Evolutionary conservation across 108 stramenopile genomes (phyloP), one percentile per base, ranked within the genome.

Genomic region (Pseudonitzschia pungens): DNA sequence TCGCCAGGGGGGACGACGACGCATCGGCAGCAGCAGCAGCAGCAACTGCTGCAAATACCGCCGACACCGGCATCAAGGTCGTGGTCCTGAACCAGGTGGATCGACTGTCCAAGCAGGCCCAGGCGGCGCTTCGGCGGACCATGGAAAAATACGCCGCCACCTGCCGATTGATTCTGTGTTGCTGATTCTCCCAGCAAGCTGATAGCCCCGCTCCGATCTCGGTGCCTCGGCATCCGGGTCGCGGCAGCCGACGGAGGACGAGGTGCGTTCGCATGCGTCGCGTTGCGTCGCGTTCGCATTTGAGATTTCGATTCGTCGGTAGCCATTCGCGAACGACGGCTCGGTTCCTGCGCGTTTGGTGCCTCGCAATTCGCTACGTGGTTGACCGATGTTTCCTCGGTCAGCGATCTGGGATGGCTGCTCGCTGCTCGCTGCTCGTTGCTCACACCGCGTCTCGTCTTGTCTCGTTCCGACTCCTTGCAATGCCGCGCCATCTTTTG

Each of bases 91-190:
- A 84, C 16, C 98, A 98, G 55, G 98, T 97, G 12, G 99, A 99
- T 74, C 84, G 89, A 31, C 81, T 99, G 40, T 89, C 93, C 7
- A 84, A 82, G 59, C 95, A 94, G 75, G 97, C 97, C 33, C 97
- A 98, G 83, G 93, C 95, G 15, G 97, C 88, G 16, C 74, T 98
- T 58, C 88, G 99, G 73, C 86, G 97, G 36, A 99, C 99, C 22
- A 99, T 99, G 99, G 99, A 99, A 71, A 98, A 97, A 76, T 98
- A 96, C 79, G 91, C 89, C 4, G 52, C 72, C n/a, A 77, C 85
- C n/a, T 98, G 97, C 78, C 89, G 99, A 28, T 77, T 99, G 57
- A 97, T 99, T 75, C 81, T 99, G 29, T 86, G 84, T 57, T 97
- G 97, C n/a, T 75, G 89, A 93, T 55, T 93, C 83, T 77, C 92